Evolutionary conservation across 1,284 basidiomycete species (phyloP), one percentile per base, ranked within the genome.

Genomic region (Retiboletus flavoniger): DNA sequence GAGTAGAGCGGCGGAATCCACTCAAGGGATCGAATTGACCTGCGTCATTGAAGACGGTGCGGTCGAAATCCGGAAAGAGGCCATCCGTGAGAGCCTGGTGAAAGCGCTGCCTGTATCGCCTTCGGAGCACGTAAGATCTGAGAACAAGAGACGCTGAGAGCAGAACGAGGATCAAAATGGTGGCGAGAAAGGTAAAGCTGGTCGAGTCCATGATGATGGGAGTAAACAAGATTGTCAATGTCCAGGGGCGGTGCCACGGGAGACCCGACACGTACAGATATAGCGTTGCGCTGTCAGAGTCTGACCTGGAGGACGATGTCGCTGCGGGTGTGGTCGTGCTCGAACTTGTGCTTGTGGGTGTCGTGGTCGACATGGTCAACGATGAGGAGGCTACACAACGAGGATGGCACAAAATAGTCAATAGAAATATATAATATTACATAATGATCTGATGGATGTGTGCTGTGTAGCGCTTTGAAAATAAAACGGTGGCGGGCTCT

Each of bases 101-200:
- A 31, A 83, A 60, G 19, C 73, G 75, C 13, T 73, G 74, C 47
- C 79, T 79, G 68, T 80, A 82, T 26, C 82, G 78, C 24, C 83
- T 74, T n/a, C 86, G 79, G 32, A 85, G 63, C 57, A 85, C 65
- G 57, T 81, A 82, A 0, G 85, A 84, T 46, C 86, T 78, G 49
- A 83, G 71, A 54, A 87, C 78, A 59, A 89, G 83, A 7, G 79
- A 78, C 45, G 75, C 80, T 14, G 85, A 87, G 50, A 88, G 78
- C 50, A 81, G 73, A 13, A 89, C 74, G 50, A 89, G 78, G 44
- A 88, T 74, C 60, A 86, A 76, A 32, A 88, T 77, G 1, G 85
- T 86, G 24, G 85, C 84, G 36, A 88, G 78, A 65, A 88, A 88
- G 1, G 85, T 87, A 67, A 86, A 82, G 26, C 85, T 87, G 62